phyloP scores from a whole-genome alignment of 1,284 basidiomycete species.

The Meira nashicola region DNA sequence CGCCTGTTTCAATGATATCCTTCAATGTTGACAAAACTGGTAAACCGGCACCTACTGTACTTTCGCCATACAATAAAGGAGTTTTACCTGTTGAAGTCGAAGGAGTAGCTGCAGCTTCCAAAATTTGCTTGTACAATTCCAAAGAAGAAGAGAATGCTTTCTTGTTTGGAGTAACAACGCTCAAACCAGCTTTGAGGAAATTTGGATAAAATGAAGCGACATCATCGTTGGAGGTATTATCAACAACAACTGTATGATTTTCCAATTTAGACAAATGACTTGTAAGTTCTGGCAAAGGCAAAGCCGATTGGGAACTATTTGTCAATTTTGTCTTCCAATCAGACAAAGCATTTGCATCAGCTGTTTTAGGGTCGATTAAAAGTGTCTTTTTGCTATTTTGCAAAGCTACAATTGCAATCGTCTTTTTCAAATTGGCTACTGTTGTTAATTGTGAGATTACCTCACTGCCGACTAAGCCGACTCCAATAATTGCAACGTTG shows the following conservation, averaged over 20 bases:
- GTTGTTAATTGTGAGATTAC: constrained; percentile 47
- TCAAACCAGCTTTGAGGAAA: constrained; percentile 73
- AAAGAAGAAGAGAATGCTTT: constrained; percentile 84
- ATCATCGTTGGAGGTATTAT: constrained; percentile 83
- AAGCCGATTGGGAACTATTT: constrained; percentile 25
- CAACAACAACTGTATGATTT: constrained; percentile 68
- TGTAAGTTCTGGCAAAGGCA: constrained; percentile 34
- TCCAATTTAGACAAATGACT: constrained; percentile 34
- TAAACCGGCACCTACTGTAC: constrained; percentile 90
- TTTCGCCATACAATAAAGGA: constrained; percentile 76
- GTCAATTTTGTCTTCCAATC: constrained; percentile 37
- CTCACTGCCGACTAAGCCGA: constrained; percentile 48
- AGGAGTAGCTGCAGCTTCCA: constrained; percentile 34
- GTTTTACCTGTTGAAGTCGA: constrained; percentile 58
- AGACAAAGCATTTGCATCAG: constrained; percentile 20
- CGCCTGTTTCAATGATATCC: constrained; percentile 85
- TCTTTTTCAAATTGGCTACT: constrained; percentile 25
- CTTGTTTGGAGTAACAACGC: constrained; percentile 95
- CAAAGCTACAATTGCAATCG: constrained; percentile 40
- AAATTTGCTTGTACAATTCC: constrained; percentile 68
- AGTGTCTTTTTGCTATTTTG: constrained; percentile 51
- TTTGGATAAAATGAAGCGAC: constrained; percentile 79
- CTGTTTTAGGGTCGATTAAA: constrained; percentile 13
- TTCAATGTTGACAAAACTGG: constrained; percentile 87
- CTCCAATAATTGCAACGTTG: constrained; percentile 46